Base-by-base conservation (phyloP, 352 stramenopile species). In the Phytopythium mirpurense region DNA sequence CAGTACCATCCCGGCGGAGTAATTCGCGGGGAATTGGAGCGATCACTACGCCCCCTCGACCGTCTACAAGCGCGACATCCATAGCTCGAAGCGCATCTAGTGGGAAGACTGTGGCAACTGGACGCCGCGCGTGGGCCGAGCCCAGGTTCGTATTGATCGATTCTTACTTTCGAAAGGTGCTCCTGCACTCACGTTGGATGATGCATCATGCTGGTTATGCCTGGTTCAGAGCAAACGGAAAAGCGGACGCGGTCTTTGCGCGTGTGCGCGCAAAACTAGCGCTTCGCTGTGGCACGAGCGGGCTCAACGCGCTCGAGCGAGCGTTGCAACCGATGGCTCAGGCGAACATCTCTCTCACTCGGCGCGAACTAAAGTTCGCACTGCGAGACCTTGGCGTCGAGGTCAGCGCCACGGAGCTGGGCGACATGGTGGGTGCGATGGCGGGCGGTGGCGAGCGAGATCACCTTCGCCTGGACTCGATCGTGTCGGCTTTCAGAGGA, bases 301-400 rank as follows among this genome's bases (percentile, higher is more conserved):
- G 78, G 10, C 65, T 93, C 19, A 86, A 90, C 52, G 58, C 62
- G 3, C 37, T 93, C 1, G 50, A 54, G 23, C 62, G 67, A 0
- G 59, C 75, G 23, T 56, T 87, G 18, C 67, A 57, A 5, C 50
- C 75, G n/a, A 63, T 86, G 47, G 70, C 76, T 11, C 68, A 74
- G 9, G 65, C 72, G 5, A 74, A 83, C 11, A 63, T 63, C 5
- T 31, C 35, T 5, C 58, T 93, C 37, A 74, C 59, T 9, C 37
- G 60, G 2, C 68, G 84, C 24, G 79, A 92, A 44, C 52, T 93
- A 14, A 83, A 78, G 51, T 75, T 84, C 62, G 72, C 66, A 2
- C 59, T 88, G 2, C 66, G 78, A 6, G 74, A 86, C 26, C 36
- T 85, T 21, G 74, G 74, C 5, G 56, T 88, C 10, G 77, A 88